Evolutionary conservation across 2,329 filamentous ascomycete genomes (phyloP).

Genomic region (Trichoderma atroviride): DNA sequence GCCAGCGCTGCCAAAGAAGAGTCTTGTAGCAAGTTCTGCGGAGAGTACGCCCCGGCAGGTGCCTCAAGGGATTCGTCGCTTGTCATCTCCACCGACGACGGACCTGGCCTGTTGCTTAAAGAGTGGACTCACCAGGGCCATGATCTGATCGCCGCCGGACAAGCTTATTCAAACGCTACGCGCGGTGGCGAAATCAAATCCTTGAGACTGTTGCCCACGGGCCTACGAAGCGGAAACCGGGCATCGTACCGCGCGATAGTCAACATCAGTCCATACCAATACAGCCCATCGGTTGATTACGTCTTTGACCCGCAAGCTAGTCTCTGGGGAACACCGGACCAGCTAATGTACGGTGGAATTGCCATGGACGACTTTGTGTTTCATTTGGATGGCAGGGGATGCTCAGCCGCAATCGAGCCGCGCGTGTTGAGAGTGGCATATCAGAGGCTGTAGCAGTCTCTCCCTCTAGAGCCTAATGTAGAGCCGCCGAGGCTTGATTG

Average conservation of each 20-base stretch:
- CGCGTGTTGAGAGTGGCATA: conserved; percentile 23
- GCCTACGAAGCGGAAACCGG: background rate
- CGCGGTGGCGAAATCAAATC: conserved; percentile 11
- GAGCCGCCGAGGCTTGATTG: background rate
- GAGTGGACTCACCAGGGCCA: conserved; percentile 25
- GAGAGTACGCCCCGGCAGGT: conserved; percentile 7
- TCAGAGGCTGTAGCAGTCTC: background rate
- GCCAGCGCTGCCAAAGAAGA: conserved; percentile 17
- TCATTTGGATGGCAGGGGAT: conserved; percentile 7
- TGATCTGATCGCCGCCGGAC: conserved; percentile 20
- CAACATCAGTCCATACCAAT: background rate
- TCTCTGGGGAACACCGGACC: conserved; percentile 26
- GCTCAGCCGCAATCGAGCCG: conserved; percentile 15
- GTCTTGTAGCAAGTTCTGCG: conserved; percentile 24
- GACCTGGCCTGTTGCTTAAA: conserved; percentile 22
- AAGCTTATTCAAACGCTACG: conserved; percentile 24
- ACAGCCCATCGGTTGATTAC: background rate
- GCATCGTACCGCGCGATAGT: conserved; percentile 20
- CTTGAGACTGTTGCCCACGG: conserved; percentile 18
- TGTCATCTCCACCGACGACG: conserved; percentile 14
- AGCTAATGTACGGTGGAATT: conserved; percentile 29
- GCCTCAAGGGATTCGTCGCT: conserved; percentile 18
- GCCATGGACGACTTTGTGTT: conserved; percentile 30
- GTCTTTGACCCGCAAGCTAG: conserved; percentile 23
- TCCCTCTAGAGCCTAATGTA: background rate